Conservation (phyloP, 73 alveolate species). For the Paramecium caudatum region DNA sequence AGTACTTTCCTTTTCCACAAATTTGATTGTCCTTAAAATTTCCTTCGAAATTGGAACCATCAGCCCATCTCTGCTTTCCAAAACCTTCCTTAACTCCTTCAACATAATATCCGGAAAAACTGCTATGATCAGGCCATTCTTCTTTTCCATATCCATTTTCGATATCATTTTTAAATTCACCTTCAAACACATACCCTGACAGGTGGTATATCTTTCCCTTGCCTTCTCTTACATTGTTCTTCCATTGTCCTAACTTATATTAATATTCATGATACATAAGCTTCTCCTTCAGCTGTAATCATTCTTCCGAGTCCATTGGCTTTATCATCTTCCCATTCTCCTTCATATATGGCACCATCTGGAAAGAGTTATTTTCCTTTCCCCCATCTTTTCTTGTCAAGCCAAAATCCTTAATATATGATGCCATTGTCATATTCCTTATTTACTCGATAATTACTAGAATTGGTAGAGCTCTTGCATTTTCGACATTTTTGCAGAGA, state of each 20-base stretch:
- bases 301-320: conserved; percentile 64
- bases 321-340: conserved; percentile 56
- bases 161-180: conserved; percentile 69
- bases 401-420: conserved; percentile 18
- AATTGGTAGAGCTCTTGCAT: not conserved
- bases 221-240: conserved; percentile 19
- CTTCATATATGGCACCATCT: conserved; percentile 71
- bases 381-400: conserved; percentile 54
- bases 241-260: not conserved
- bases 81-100: conserved; percentile 62
- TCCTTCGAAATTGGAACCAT: conserved; percentile 70
- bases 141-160: conserved; percentile 81
- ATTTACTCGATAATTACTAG: not conserved
- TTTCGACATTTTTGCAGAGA: not conserved
- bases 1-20: conserved; percentile 68
- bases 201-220: not conserved
- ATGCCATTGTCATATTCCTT: conserved; percentile 21
- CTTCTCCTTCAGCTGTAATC: conserved; percentile 16
- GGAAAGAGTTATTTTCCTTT: conserved; percentile 57
- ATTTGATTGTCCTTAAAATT: conserved; percentile 58
- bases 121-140: conserved; percentile 84
- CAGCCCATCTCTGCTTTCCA: conserved; percentile 70
- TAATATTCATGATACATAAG: not conserved
- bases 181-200: conserved; percentile 62
- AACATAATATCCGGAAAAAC: conserved; percentile 60